Percentiles rank a stretch among this genome's conserved stretches.
Evolutionary conservation across 2,329 filamentous ascomycete species (phyloP).

Genomic region (Alternaria solani): DNA sequence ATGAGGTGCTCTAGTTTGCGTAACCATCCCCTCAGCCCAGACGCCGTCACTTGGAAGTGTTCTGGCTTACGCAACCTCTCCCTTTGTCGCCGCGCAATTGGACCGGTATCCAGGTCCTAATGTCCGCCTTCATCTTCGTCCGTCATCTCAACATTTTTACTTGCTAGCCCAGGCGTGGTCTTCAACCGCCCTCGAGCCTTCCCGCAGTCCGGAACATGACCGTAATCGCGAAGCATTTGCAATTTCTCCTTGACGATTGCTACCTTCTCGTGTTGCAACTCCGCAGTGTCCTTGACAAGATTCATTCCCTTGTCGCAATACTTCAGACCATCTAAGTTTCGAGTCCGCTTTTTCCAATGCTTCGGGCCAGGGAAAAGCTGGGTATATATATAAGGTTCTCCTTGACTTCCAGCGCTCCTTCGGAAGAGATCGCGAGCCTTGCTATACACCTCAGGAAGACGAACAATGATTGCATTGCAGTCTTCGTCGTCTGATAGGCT

Average conservation of each 20-base stretch:
- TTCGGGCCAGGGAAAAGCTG: not conserved
- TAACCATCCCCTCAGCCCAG: not conserved
- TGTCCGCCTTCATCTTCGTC: not conserved
- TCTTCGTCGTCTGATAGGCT: not conserved
- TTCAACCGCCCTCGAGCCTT: not conserved
- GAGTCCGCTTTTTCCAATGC: not conserved
- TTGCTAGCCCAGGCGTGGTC: not conserved
- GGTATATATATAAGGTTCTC: not conserved
- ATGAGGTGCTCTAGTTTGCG: not conserved
- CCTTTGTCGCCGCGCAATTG: not conserved
- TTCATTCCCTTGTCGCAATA: slow-evolving; percentile 1
- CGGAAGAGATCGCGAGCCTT: not conserved
- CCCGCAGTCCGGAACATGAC: not conserved
- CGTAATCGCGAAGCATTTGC: not conserved
- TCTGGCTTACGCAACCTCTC: not conserved
- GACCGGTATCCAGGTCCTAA: not conserved
- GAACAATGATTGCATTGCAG: not conserved
- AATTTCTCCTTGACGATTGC: not conserved
- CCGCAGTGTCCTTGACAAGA: not conserved
- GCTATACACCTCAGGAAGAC: slow-evolving; percentile 7
- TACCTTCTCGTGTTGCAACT: not conserved
- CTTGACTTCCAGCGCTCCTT: not conserved
- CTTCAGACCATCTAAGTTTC: not conserved
- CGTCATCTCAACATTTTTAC: not conserved
- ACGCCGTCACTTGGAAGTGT: not conserved